phyloP scores from a whole-genome alignment of 1,284 basidiomycete species.

The Anthracocystis panici-leucophaei region DNA sequence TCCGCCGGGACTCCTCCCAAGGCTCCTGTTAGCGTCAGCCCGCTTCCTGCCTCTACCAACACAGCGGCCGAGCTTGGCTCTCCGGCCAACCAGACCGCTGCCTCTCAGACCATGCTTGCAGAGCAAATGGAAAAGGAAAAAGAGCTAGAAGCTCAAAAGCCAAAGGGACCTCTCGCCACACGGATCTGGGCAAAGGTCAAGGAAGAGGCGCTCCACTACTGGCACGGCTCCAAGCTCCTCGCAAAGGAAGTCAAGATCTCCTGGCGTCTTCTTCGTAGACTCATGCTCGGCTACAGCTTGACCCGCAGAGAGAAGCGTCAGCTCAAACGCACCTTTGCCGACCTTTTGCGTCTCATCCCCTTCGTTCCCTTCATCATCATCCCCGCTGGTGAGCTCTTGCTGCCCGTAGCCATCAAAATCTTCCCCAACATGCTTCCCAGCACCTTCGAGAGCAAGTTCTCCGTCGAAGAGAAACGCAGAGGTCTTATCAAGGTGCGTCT shows the following conservation, averaged over 20 bases:
- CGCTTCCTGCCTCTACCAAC: conserved; percentile 43
- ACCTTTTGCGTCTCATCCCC: conserved; percentile 90
- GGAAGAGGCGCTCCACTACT: conserved; percentile 95
- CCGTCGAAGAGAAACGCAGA: conserved; percentile 88
- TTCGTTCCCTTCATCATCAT: conserved; percentile 95
- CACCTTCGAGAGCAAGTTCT: conserved; percentile 96
- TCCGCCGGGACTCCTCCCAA: conserved; percentile 44
- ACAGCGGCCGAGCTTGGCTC: conserved; percentile 55
- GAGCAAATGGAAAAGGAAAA: conserved; percentile 52
- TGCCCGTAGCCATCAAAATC: conserved; percentile 94
- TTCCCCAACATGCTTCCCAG: conserved; percentile 99
- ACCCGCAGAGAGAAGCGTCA: conserved; percentile 94
- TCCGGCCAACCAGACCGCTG: conserved; percentile 49
- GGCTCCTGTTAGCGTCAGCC: conserved; percentile 36
- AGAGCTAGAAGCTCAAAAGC: conserved; percentile 45
- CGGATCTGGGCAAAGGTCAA: conserved; percentile 88
- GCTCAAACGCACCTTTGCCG: conserved; percentile 91
- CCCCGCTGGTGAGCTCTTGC: conserved; percentile 97
- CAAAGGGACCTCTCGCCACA: conserved; percentile 40
- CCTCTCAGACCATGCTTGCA: conserved; percentile 51
- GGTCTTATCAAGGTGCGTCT: conserved; percentile 93
- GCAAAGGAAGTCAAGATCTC: conserved; percentile 95
- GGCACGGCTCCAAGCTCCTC: conserved; percentile 94
- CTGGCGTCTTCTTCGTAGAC: conserved; percentile 86
- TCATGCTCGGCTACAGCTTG: conserved; percentile 88